Evolutionary conservation across 2,329 filamentous ascomycete species (phyloP).

Genomic region (Venturiaceae sp.): DNA sequence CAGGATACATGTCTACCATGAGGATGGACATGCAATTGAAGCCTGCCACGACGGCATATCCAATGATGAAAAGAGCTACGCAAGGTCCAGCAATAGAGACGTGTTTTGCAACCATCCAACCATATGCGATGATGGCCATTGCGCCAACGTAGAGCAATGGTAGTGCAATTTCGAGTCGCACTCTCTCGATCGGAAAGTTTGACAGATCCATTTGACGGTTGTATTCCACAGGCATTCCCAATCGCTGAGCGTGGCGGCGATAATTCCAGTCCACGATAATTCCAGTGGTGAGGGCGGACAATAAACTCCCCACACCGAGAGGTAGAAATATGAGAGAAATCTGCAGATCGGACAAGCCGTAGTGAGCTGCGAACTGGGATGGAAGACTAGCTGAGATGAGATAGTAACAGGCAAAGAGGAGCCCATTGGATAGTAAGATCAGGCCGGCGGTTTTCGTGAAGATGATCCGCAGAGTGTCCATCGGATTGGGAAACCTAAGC

Average conservation of each 20-base stretch:
- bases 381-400: conserved; percentile 36
- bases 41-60: conserved; percentile 46
- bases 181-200: conserved; percentile 41
- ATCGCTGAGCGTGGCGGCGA: conserved; percentile 50
- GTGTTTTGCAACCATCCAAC: conserved; percentile 29
- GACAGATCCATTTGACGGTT: conserved; percentile 44
- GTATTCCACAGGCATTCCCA: conserved; percentile 51
- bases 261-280: conserved; percentile 64
- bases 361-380: conserved; percentile 34
- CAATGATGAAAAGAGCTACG: conserved; percentile 42
- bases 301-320: conserved; percentile 26
- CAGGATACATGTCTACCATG: conserved; percentile 37
- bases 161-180: conserved; percentile 29
- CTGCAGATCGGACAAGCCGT: conserved; percentile 37
- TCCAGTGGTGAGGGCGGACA: conserved; percentile 36
- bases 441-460: conserved; percentile 29
- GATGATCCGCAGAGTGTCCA: conserved; percentile 29
- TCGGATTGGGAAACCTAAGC: conserved; percentile 34
- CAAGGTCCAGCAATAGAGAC: conserved; percentile 30
- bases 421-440: conserved; percentile 22
- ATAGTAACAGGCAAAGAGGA: conserved; percentile 40
- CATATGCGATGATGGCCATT: conserved; percentile 26
- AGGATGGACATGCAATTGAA: conserved; percentile 40
- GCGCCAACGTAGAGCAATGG: conserved; percentile 25
- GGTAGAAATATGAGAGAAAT: conserved; percentile 29